Percentiles rank a stretch among this genome's conserved stretches.
phyloP scores from a whole-genome alignment of 2,329 filamentous ascomycete species.

The Ophiostoma populinum region DNA sequence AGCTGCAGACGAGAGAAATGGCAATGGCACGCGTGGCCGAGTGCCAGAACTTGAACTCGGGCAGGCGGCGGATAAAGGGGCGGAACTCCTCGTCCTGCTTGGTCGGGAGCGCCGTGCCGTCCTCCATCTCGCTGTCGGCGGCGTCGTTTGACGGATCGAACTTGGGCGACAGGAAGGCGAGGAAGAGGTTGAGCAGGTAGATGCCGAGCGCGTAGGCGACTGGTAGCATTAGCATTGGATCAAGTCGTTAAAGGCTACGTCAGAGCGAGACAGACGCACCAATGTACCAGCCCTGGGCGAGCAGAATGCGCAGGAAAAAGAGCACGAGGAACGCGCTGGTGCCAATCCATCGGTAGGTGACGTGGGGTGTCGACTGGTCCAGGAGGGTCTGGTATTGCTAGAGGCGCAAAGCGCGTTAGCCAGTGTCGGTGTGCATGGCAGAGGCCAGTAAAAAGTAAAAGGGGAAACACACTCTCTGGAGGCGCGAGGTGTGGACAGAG shows the following conservation, averaged over 20 bases:
- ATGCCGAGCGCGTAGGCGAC: slow-evolving; percentile 96
- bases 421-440: not conserved
- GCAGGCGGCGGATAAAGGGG: slow-evolving; percentile 86
- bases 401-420: not conserved
- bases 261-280: slow-evolving; percentile 34
- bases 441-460: not conserved
- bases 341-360: slow-evolving; percentile 76
- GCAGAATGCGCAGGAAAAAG: slow-evolving; percentile 78
- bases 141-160: slow-evolving; percentile 91
- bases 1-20: slow-evolving; percentile 75
- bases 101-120: slow-evolving; percentile 75
- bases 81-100: slow-evolving; percentile 97
- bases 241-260: not conserved
- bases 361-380: slow-evolving; percentile 81
- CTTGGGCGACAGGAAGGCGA: slow-evolving; percentile 94
- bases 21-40: slow-evolving; percentile 73
- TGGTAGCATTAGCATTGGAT: slow-evolving; percentile 26
- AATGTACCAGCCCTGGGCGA: slow-evolving; percentile 98
- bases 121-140: slow-evolving; percentile 89
- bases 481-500: slow-evolving; percentile 62
- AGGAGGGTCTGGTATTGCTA: slow-evolving; percentile 90
- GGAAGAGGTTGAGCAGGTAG: slow-evolving; percentile 97
- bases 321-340: slow-evolving; percentile 58
- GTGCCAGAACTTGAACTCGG: slow-evolving; percentile 99
- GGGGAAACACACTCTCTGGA: slow-evolving; percentile 42